Percentiles rank a stretch among this genome's conserved stretches.
Conservation (phyloP, 2,329 filamentous ascomycete species). For the Colletotrichum sp. region DNA sequence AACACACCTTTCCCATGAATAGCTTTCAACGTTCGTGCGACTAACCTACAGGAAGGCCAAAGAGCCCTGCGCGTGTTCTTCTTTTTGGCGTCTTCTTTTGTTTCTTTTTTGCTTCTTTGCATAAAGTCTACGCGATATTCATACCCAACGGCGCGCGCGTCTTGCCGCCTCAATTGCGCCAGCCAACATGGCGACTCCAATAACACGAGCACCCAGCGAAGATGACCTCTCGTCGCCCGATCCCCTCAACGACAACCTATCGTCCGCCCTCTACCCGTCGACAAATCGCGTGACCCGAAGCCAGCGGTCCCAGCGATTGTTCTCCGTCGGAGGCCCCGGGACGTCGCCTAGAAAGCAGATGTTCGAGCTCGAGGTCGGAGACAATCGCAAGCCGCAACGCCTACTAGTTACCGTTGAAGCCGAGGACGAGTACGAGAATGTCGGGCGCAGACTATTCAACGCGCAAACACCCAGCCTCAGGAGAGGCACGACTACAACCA, state of each 20-base stretch:
- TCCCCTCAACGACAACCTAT: constrained; percentile 48
- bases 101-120: not conserved
- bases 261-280: constrained; percentile 36
- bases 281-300: constrained; percentile 44
- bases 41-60: not conserved
- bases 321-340: constrained; percentile 32
- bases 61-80: not conserved
- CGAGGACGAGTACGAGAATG: constrained; percentile 30
- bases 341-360: constrained; percentile 60
- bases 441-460: constrained; percentile 47
- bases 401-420: constrained; percentile 62
- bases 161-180: constrained; percentile 1
- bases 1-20: constrained; percentile 12
- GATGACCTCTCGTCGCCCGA: constrained; percentile 57
- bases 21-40: constrained; percentile 3
- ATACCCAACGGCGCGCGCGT: constrained; percentile 1
- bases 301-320: constrained; percentile 42
- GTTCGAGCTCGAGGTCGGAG: constrained; percentile 61
- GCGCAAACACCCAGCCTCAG: constrained; percentile 45
- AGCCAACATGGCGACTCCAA: constrained; percentile 36
- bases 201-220: constrained; percentile 28
- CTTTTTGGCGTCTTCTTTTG: not conserved
- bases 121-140: not conserved
- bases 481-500: constrained; percentile 50
- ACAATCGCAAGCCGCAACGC: constrained; percentile 53